Percentiles rank a stretch among this genome's conserved stretches.
Evolutionary conservation across 257 asterid genomes (phyloP).

Genomic region (Fraxinus pennsylvanica): DNA sequence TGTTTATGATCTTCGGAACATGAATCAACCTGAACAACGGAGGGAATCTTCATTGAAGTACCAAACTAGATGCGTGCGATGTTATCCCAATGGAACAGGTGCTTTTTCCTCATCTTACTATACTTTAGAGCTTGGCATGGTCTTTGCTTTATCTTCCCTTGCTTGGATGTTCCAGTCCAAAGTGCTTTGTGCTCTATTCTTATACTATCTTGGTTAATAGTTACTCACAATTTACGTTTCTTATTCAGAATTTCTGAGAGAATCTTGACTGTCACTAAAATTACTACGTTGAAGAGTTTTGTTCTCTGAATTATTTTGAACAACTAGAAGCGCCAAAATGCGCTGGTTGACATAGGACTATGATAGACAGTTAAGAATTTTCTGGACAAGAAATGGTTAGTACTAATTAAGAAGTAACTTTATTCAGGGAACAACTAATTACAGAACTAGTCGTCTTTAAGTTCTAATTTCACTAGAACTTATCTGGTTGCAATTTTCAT

Average conservation of each 20-base stretch:
- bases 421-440: neutral
- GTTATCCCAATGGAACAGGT: conserved; percentile 98
- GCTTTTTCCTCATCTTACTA: conserved; percentile 25
- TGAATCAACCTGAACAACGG: conserved; percentile 93
- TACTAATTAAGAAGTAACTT: neutral
- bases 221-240: neutral
- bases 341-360: neutral
- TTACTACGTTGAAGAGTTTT: neutral
- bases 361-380: neutral
- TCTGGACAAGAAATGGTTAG: neutral
- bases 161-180: neutral
- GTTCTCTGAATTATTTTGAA: neutral
- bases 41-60: conserved; percentile 95
- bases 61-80: conserved; percentile 88
- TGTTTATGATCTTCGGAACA: conserved; percentile 85
- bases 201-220: neutral
- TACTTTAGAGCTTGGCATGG: neutral
- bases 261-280: no score
- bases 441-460: neutral
- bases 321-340: neutral
- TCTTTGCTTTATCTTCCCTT: neutral
- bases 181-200: neutral
- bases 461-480: neutral
- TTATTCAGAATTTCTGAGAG: neutral
- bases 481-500: conserved; percentile 27